Evolutionary conservation across 2,329 filamentous ascomycete species (phyloP).

Genomic region (Curvularia sp.): DNA sequence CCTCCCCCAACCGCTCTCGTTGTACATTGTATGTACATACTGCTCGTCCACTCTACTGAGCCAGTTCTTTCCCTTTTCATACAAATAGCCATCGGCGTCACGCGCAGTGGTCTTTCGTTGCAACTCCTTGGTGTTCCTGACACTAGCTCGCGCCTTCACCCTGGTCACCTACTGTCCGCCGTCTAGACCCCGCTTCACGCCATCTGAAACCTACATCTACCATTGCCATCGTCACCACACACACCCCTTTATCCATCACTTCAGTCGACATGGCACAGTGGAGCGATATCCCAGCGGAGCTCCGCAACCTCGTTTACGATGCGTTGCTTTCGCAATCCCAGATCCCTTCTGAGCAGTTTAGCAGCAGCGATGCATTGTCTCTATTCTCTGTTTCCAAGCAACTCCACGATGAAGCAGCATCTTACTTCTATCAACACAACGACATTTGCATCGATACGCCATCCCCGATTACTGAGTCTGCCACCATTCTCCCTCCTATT

Average conservation of each 20-base stretch:
- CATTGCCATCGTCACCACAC: neutral
- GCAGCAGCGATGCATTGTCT: constrained; percentile 10
- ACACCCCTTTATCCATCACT: neutral
- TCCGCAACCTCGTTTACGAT: constrained; percentile 30
- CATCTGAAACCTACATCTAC: constrained; percentile 2
- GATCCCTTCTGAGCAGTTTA: neutral
- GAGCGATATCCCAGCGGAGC: constrained; percentile 24
- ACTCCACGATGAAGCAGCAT: constrained; percentile 28
- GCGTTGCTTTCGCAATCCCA: constrained; percentile 11
- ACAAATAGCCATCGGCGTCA: neutral
- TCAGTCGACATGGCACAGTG: constrained; percentile 18
- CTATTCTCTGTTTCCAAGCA: constrained; percentile 26
- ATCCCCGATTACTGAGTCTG: neutral
- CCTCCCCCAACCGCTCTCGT: neutral
- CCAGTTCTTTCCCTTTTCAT: neutral
- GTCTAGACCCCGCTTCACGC: constrained; percentile 2
- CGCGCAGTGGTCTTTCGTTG: neutral
- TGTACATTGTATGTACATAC: neutral
- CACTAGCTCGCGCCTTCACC: constrained; percentile 14
- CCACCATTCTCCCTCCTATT: constrained; percentile 27
- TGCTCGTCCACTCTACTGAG: neutral
- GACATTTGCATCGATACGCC: constrained; percentile 14
- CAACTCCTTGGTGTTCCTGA: constrained; percentile 1
- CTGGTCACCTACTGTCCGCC: neutral
- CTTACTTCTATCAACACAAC: constrained; percentile 34